Evolutionary conservation across 257 asterid species (phyloP).

Genomic region (Henckelia pumila): DNA sequence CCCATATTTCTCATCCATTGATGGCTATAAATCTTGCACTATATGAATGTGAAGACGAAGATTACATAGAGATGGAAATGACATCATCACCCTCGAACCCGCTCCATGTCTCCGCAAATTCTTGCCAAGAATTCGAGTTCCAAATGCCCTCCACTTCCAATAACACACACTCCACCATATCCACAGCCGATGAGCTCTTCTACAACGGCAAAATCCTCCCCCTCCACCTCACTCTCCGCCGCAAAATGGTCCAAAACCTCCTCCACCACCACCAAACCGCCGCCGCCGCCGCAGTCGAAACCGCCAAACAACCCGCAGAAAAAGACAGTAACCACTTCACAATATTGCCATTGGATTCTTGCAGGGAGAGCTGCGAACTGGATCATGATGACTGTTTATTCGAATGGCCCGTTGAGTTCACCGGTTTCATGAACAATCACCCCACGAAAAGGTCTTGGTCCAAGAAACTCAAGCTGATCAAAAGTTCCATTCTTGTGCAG

Average conservation of each 20-base stretch:
- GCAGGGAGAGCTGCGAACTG: background rate
- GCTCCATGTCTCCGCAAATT: background rate
- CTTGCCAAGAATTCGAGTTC: background rate
- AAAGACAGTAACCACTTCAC: background rate
- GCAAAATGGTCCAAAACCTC: background rate
- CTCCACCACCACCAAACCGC: background rate
- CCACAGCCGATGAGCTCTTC: background rate
- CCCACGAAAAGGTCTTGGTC: slow-evolving; percentile 13
- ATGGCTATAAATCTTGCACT: background rate
- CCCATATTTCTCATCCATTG: background rate
- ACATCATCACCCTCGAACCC: background rate
- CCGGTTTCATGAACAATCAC: background rate
- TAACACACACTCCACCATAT: background rate
- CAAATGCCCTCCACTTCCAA: background rate
- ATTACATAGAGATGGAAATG: background rate
- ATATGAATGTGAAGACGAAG: background rate
- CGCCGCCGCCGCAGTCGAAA: background rate
- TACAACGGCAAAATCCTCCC: background rate
- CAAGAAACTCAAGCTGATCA: slow-evolving; percentile 34
- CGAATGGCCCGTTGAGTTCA: background rate
- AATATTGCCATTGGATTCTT: background rate
- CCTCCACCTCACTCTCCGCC: background rate
- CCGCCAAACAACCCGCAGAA: background rate
- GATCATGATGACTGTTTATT: background rate
- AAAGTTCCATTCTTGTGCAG: slow-evolving; percentile 22